phyloP scores from a whole-genome alignment of 257 asterid species.

The Parsonsia alboflavescens region DNA sequence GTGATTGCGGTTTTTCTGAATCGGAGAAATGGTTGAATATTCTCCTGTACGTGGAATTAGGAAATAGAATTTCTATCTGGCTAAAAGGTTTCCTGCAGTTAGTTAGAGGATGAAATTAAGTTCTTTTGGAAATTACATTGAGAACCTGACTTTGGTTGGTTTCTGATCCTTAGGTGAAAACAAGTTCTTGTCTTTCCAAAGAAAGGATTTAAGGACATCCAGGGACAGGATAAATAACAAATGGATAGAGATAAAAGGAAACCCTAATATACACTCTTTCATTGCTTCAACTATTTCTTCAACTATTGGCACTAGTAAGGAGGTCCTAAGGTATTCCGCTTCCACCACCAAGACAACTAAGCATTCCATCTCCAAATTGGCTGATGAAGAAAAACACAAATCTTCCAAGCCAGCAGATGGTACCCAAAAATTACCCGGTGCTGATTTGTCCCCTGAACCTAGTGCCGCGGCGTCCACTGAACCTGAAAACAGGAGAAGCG shows the following conservation, averaged over 20 bases:
- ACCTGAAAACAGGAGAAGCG: conserved; percentile 6
- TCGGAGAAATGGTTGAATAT: not conserved
- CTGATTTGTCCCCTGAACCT: not conserved
- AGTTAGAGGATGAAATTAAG: not conserved
- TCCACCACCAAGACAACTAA: conserved; percentile 4
- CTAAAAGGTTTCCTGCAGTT: conserved; percentile 1
- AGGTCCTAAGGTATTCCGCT: conserved; percentile 15
- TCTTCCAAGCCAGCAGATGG: conserved; percentile 11
- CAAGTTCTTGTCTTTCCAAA: conserved; percentile 28
- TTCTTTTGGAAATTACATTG: not conserved
- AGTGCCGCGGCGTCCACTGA: not conserved
- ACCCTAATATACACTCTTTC: conserved; percentile 36
- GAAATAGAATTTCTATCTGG: not conserved
- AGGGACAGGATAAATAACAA: conserved; percentile 49
- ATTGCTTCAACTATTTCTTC: conserved; percentile 26
- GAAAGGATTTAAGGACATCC: conserved; percentile 39
- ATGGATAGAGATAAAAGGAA: conserved; percentile 42
- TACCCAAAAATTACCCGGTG: not conserved
- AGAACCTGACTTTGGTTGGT: not conserved
- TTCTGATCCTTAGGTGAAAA: conserved; percentile 34
- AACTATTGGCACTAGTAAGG: conserved; percentile 7
- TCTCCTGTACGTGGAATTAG: not conserved
- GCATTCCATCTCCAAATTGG: conserved; percentile 1
- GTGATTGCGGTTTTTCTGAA: not conserved
- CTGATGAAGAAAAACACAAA: conserved; percentile 10